Evolutionary conservation across 176 grass and related monocot genomes (phyloP).

Genomic region (Juncus effusus): DNA sequence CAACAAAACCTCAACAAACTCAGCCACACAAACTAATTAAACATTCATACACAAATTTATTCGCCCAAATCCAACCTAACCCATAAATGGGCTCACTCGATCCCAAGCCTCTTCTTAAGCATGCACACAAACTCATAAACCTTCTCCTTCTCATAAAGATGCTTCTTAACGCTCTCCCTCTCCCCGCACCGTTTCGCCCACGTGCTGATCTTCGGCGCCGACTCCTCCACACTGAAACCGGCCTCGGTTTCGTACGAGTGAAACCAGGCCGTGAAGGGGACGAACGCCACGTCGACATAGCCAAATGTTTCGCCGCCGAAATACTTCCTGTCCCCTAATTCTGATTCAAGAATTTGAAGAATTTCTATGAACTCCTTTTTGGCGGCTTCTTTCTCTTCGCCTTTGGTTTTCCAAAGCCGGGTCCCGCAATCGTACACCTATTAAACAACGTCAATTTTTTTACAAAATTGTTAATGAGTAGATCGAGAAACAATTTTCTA

Average conservation of each 20-base stretch:
- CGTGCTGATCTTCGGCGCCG: slow-evolving; percentile 14
- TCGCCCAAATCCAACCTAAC: too few relatives aligned
- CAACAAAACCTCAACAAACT: too few relatives aligned
- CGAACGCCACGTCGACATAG: too few relatives aligned
- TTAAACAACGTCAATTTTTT: neutral
- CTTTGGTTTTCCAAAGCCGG: slow-evolving; percentile 30
- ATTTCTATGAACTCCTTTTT: neutral
- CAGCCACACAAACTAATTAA: too few relatives aligned
- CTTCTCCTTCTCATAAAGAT: slow-evolving; percentile 23
- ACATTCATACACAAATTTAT: too few relatives aligned
- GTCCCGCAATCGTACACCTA: slow-evolving; percentile 27
- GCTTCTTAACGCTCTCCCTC: slow-evolving; percentile 31
- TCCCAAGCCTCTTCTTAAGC: too few relatives aligned
- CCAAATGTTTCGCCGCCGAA: too few relatives aligned
- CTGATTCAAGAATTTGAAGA: slow-evolving; percentile 21
- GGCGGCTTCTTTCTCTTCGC: slow-evolving; percentile 21
- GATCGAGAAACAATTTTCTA: too few relatives aligned
- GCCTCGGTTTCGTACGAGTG: slow-evolving; percentile 28
- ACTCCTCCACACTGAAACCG: slow-evolving; percentile 5
- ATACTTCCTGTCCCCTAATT: slow-evolving; percentile 26
- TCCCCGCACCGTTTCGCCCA: slow-evolving; percentile 34
- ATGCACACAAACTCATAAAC: slow-evolving; percentile 32
- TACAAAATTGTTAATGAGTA: too few relatives aligned
- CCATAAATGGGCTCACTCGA: too few relatives aligned
- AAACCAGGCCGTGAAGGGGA: neutral